Conservation (phyloP, 345 rosid species). For the Nephelium lappaceum region DNA sequence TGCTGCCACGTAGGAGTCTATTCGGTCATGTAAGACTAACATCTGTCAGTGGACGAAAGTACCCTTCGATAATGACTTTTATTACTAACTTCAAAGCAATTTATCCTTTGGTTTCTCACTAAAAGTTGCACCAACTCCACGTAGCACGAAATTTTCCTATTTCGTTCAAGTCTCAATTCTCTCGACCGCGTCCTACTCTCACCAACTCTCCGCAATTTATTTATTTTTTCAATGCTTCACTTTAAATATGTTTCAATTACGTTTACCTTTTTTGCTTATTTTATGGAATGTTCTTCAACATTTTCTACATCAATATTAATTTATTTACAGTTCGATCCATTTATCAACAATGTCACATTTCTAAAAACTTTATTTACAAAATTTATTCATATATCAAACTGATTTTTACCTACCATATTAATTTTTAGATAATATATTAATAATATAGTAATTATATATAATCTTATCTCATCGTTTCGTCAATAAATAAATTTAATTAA, state of each 20-base stretch:
- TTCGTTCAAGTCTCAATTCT: not conserved
- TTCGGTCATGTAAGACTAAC: not conserved
- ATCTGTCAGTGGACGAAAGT: conserved; percentile 22
- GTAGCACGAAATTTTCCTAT: not conserved
- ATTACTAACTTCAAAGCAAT: too few species aligned
- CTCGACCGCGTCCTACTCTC: too few species aligned
- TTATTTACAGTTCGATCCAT: not conserved
- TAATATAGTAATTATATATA: too few species aligned
- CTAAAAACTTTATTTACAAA: too few species aligned
- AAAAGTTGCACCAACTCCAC: conserved; percentile 8
- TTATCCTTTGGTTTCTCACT: not conserved
- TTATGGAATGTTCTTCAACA: not conserved
- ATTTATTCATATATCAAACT: too few species aligned
- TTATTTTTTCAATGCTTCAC: not conserved
- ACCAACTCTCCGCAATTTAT: not conserved
- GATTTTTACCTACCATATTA: too few species aligned
- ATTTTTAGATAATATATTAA: too few species aligned
- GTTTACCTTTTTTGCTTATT: not conserved
- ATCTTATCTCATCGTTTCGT: too few species aligned
- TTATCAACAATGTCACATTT: too few species aligned
- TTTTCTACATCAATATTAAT: conserved; percentile 30
- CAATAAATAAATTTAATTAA: too few species aligned
- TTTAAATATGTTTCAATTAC: not conserved
- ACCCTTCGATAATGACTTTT: conserved; percentile 29
- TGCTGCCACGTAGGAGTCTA: conserved; percentile 40